phyloP scores from a whole-genome alignment of 192 early-diverging fungal genomes.

The Coemansia aciculifera region DNA sequence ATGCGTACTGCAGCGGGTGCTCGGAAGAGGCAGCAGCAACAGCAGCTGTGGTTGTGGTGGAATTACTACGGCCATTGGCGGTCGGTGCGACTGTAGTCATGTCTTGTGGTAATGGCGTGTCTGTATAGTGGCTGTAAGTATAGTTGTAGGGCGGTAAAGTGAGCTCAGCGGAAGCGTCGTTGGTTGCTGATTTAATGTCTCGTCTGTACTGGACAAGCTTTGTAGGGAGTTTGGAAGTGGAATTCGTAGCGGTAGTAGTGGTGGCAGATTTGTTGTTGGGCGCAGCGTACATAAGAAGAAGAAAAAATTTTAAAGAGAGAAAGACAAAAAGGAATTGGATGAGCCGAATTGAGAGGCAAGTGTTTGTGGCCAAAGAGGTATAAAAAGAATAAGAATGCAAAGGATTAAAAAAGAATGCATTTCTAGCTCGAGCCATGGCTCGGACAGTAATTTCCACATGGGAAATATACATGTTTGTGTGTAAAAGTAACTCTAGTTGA shows the following conservation, averaged over 20 bases:
- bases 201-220: constrained; percentile 47
- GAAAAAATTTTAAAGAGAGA: not conserved
- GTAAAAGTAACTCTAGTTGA: constrained; percentile 22
- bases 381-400: constrained; percentile 1
- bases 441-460: no score
- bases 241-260: not conserved
- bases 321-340: constrained; percentile 13
- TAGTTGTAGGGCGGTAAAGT: not conserved
- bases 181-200: constrained; percentile 11
- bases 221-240: constrained; percentile 17
- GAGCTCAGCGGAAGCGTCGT: not conserved
- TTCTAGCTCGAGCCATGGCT: not conserved
- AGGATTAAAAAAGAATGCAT: not conserved
- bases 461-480: no score
- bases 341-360: not conserved
- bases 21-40: constrained; percentile 3
- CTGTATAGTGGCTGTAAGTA: not conserved
- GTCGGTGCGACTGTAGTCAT: not conserved
- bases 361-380: not conserved
- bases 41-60: constrained; percentile 1
- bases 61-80: constrained; percentile 8
- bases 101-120: not conserved
- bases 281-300: constrained; percentile 35
- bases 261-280: constrained; percentile 20
- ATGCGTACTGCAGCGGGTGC: constrained; percentile 76